Evolutionary conservation across 1,284 basidiomycete species (phyloP), one percentile per base, ranked within the genome.

Genomic region (Heliocybe sulcata): DNA sequence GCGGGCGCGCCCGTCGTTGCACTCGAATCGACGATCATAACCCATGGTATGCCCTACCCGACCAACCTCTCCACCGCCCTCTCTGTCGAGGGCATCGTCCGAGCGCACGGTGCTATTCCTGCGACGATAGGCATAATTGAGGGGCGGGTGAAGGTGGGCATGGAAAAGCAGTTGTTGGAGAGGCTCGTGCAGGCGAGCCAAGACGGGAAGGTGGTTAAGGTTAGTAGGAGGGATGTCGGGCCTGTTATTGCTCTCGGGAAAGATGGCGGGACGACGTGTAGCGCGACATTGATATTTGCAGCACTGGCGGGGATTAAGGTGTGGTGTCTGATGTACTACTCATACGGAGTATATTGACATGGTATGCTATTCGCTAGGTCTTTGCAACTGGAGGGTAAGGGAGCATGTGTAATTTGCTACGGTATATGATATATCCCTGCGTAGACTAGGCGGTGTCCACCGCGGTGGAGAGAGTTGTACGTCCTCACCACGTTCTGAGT

Each of bases 231-330:
- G 52, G 96, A 99, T 68, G 77, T 99, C 50, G 91, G 85, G 1
- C 76, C 90, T 47, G 85, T 85, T 1, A 77, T 97, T 56, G 82
- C 87, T 12, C 66, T 78, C 35, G 78, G 77, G 59, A 76, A 73
- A 52, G 83, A 94, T 58, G 96, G 94, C 57, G 96, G 94, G 56
- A 87, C 96, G 4, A 99, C 96, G 0, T 95, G 94, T 56, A 88
- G 90, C 56, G 86, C 91, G 0, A 98, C 96, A 1, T 76, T 94
- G 63, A 82, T 93, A 51, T 82, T 96, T 59, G 85, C 92, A 35
- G 81, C 86, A 2, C 70, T 90, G 51, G 85, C 86, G 50, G 93
- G 93, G 6, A 95, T 98, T 64, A 90, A 87, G 75, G 81, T 84
- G 60, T 29, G 57, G 48, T 35, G 57, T 54, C 57, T 35, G n/a